These are phyloP conservation scores for Meyerozyma sp. DNA, from an alignment of 1,139 yeast species.

Conservation along the genomic window DNA sequence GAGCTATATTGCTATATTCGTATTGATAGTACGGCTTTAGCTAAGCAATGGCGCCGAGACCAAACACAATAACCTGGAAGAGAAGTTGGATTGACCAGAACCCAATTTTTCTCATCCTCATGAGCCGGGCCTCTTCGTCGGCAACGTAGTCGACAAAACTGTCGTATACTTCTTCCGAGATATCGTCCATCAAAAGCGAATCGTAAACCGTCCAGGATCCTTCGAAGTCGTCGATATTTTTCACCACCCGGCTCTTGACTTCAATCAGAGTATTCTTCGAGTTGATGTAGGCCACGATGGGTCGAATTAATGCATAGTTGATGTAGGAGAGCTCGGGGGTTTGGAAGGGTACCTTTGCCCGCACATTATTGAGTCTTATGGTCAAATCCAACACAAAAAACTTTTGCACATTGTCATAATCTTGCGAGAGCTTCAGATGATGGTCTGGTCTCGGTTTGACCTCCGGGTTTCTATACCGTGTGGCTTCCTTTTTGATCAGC, in stretches of 20 bases:
- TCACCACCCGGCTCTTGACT: slow-evolving; percentile 77
- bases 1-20: slow-evolving; percentile 42
- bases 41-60: slow-evolving; percentile 53
- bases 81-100: slow-evolving; percentile 90
- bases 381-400: slow-evolving; percentile 76
- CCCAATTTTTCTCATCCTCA: slow-evolving; percentile 77
- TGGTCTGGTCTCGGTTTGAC: slow-evolving; percentile 23
- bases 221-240: slow-evolving; percentile 73
- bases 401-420: slow-evolving; percentile 35
- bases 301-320: slow-evolving; percentile 86
- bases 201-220: slow-evolving; percentile 98
- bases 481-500: slow-evolving; percentile 36
- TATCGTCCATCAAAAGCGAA: slow-evolving; percentile 84
- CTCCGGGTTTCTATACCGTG: slow-evolving; percentile 32
- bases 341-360: slow-evolving; percentile 85
- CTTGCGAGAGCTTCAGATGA: slow-evolving; percentile 21
- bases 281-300: slow-evolving; percentile 93
- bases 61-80: slow-evolving; percentile 74
- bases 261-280: slow-evolving; percentile 87
- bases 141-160: slow-evolving; percentile 85
- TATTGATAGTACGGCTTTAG: slow-evolving; percentile 34
- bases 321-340: slow-evolving; percentile 79
- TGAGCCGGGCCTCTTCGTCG: slow-evolving; percentile 72
- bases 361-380: slow-evolving; percentile 72
- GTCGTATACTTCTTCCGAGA: slow-evolving; percentile 84